phyloP scores from a whole-genome alignment of 1,139 yeast species.

The Taphrina wiesneri region DNA sequence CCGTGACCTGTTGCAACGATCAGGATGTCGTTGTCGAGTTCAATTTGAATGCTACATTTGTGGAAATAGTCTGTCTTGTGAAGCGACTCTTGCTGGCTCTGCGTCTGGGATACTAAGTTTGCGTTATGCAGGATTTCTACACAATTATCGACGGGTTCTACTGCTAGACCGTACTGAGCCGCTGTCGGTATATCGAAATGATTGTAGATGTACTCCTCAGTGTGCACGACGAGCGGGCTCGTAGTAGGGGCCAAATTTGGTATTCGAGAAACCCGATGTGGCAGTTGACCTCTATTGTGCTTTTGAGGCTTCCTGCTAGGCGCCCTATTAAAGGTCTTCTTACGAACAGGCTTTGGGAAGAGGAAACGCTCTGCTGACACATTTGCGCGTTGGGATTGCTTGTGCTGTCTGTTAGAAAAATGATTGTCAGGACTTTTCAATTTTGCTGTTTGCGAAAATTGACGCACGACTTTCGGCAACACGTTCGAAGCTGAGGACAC shows the following conservation, averaged over 20 bases:
- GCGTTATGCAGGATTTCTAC: slow-evolving; percentile 8
- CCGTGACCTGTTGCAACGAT: slow-evolving; percentile 27
- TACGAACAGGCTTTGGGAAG: neutral
- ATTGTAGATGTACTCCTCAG: slow-evolving; percentile 27
- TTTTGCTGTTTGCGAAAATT: neutral
- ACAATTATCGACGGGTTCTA: slow-evolving; percentile 18
- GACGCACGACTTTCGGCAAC: neutral
- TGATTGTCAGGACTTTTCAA: neutral
- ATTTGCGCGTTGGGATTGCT: neutral
- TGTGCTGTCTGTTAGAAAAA: neutral
- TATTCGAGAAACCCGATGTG: neutral
- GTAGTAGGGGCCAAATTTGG: neutral
- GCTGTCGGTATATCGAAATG: slow-evolving; percentile 12
- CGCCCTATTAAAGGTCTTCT: neutral
- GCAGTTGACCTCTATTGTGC: neutral
- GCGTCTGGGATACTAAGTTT: neutral
- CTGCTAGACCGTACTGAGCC: slow-evolving; percentile 13
- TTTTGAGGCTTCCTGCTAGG: neutral
- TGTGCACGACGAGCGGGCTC: neutral
- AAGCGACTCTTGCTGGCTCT: neutral
- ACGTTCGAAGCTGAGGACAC: neutral
- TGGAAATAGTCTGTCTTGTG: neutral
- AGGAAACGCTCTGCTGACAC: neutral
- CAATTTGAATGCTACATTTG: neutral
- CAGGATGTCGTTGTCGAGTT: slow-evolving; percentile 2